Evolutionary conservation across 2,329 filamentous ascomycete species (phyloP), one percentile per base, ranked within the genome.

Genomic region (Phoma sp.): DNA sequence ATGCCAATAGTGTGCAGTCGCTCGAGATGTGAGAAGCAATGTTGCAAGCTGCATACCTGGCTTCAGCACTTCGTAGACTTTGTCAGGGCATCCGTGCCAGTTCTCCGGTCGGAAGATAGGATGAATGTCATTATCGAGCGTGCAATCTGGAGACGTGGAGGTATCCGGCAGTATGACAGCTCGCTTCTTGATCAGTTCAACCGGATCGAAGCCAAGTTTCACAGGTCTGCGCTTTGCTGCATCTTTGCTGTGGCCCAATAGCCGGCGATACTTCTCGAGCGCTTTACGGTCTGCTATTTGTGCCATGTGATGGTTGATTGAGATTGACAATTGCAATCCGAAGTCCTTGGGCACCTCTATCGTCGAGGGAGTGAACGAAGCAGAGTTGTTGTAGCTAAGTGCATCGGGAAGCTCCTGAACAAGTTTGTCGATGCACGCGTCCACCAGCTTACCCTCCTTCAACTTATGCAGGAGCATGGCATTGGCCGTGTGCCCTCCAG

Each of bases 261-360:
- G 58, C n/a, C 70, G 62, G 43, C 71, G 63, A 54, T 74, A 75
- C 50, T 73, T 74, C 42, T 75, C 72, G 29, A 74, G 50, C 14
- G 71, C 60, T 47, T 73, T 73, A 7, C 71, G 69, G 49, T 75
- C 72, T 18, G 67, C 72, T 38, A 75, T 70, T 30, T 73, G 72
- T 25, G 72, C 71, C 32, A 75, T 63, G 53, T 75, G 72, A 40
- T 75, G 72, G 38, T 75, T 75, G 57, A 75, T 74, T 5, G 71
- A 73, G 33, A 75, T 74, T 46, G 69, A 72, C 10, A 75, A 49
- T 48, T 75, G 72, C 22, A 75, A 44, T 3, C 69, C 67, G 54
- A 75, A 75, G 38, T 74, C 72, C 38, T 69, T 74, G 0, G 72
- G 71, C 1, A 75, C 72, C 47, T 73, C 70, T 33, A 75, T 73